Base-by-base conservation (phyloP, 2,329 filamentous ascomycete species). In the Chaetomium olivaceum region DNA sequence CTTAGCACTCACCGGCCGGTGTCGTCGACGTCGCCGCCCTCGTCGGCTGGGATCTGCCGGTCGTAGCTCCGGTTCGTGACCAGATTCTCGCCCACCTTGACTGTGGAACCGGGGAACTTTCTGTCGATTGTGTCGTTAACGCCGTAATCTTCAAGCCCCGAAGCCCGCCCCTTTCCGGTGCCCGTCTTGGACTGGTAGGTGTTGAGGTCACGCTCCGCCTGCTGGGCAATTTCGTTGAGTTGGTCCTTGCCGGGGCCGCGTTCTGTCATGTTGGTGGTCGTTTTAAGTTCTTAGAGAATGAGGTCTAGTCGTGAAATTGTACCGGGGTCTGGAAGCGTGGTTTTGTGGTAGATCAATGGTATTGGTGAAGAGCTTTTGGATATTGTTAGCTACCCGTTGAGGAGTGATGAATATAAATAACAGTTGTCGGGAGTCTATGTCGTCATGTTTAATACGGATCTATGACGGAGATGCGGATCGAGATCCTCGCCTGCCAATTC, bases 181-280 rank as follows among this genome's bases (percentile, higher is more conserved):
- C 82, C 81, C 1, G 80, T 82, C 74, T 83, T 83, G 69, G 80
- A 73, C 69, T 81, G 77, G 71, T 82, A 80, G 14, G 75, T 79
- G 76, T 83, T 83, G 63, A 83, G 76, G 69, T 83, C 80, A 61
- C 72, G 73, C 76, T 84, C 80, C 54, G 82, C 80, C 70, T 81
- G 72, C 39, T 78, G 74, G 63, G 81, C 78, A 62, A 83, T 80
- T 61, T 79, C 71, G 67, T 78, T 77, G 63, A 80, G 77, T 65
- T 79, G 75, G 33, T 79, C 74, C 71, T 73, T 64, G 29, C 62
- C 61, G 29, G 61, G 58, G 39, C 63, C 52, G 31, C 70, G 70
- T 61, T 52, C 25, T 16, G 66, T 60, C 66, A 67, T 67, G 5
- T 6, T 67, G 36, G 5, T n/a, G 29, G 46, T 25, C 19, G 29